Base-by-base conservation (phyloP, 2,329 filamentous ascomycete species). In the Xylaria sp. region DNA sequence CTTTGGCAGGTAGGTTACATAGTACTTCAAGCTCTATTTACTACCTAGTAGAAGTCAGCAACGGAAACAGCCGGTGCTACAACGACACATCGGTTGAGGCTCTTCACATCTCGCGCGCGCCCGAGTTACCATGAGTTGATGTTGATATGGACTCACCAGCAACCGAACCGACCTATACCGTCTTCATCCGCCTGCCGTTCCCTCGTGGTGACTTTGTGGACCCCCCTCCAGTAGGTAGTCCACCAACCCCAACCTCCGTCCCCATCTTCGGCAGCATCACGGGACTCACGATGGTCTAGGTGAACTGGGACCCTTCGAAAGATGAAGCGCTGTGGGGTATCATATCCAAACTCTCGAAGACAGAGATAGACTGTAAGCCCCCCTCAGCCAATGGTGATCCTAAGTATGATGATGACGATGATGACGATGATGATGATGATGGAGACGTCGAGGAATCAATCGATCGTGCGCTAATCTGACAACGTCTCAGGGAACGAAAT, bases 281-380 rank as follows among this genome's bases (percentile, higher is more conserved):
- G 54, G 48, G 32, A 39, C 68, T 70, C 32, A 68, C 62, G 15
- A 55, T 37, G 6, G 25, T 18, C 32, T 67, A 97, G 94, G 90
- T 96, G 65, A 89, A 94, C 80, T 99, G 96, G 96, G 91, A 94
- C 80, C 87, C 91, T 1, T 84, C 87, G 25, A 98, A 98, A 80
- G 96, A 98, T 77, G 92, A 93, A 69, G 90, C 90, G 10, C 82
- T 99, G 18, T 99, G 96, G 96, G 93, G 93, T 80, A 89, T 97
- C 61, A 88, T 98, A 6, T 97, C 94, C 0, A 91, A 91, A 70
- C 90, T 91, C 39, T 90, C 92, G 1, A 93, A 94, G 78, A 92
- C 90, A 66, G 92, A 97, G 77, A 90, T 98, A 77, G 90, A 98
- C 79, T 99, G 95, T 97, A 84, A 79, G 85, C 76, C 46, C 48